These are phyloP conservation scores for Candida odintsovae DNA, from an alignment of 805 yeast species.

Conservation along the genomic window DNA sequence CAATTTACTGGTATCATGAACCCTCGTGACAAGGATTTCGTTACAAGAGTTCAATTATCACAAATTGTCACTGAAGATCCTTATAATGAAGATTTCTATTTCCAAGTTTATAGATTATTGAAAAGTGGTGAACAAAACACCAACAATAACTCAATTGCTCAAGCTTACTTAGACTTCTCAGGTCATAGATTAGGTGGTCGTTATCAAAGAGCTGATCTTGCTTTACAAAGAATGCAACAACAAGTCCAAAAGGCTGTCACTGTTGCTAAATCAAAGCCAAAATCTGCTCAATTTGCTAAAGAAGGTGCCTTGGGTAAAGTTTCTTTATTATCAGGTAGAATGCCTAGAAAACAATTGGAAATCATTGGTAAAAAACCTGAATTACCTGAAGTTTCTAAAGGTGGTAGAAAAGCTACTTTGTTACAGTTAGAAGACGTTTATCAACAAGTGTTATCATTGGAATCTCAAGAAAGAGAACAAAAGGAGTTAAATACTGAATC, in stretches of 20 bases:
- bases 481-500: constrained; percentile 38
- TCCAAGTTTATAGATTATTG: constrained; percentile 81
- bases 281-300: constrained; percentile 52
- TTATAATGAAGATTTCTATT: constrained; percentile 92
- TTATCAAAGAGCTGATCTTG: constrained; percentile 78
- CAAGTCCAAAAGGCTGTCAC: constrained; percentile 96
- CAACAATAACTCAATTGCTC: constrained; percentile 76
- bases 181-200: constrained; percentile 89
- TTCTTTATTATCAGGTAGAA: constrained; percentile 69
- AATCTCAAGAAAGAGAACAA: constrained; percentile 63
- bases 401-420: constrained; percentile 47
- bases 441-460: constrained; percentile 70
- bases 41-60: constrained; percentile 88
- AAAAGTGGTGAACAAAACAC: constrained; percentile 45
- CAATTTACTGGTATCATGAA: constrained; percentile 92
- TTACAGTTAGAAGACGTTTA: constrained; percentile 74
- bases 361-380: constrained; percentile 49
- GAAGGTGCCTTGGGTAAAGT: constrained; percentile 92
- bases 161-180: constrained; percentile 84
- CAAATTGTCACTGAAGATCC: constrained; percentile 97
- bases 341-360: constrained; percentile 83
- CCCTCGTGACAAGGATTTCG: constrained; percentile 93
- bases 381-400: constrained; percentile 22
- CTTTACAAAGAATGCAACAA: constrained; percentile 95
- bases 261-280: constrained; percentile 85